Evolutionary conservation across 768 basidiomycete species (phyloP).

Genomic region (Candolleomyces aberdarensis): DNA sequence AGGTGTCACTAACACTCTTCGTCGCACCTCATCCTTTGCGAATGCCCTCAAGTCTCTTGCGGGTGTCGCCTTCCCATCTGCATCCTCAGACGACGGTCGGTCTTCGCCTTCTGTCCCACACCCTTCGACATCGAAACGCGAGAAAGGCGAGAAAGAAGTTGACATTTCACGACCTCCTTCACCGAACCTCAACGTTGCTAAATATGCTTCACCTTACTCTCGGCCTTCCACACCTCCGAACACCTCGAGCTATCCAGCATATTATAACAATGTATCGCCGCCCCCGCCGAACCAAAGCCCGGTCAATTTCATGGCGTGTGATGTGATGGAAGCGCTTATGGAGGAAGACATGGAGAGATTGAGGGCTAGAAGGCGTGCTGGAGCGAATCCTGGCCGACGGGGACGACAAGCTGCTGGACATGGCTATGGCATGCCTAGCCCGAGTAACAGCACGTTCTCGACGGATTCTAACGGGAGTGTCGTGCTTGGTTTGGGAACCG

Average conservation of each 20-base stretch:
- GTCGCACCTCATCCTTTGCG: slow-evolving; percentile 79
- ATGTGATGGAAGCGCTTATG: slow-evolving; percentile 86
- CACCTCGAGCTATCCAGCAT: slow-evolving; percentile 15
- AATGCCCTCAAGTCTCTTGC: slow-evolving; percentile 69
- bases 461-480: slow-evolving; percentile 69
- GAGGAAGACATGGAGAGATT: slow-evolving; percentile 95
- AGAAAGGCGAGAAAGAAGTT: slow-evolving; percentile 18
- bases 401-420: slow-evolving; percentile 28
- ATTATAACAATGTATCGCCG: slow-evolving; percentile 25
- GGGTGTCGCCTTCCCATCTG: slow-evolving; percentile 65
- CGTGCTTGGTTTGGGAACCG: slow-evolving; percentile 76
- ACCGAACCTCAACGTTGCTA: slow-evolving; percentile 73
- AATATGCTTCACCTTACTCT: slow-evolving; percentile 76
- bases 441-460: slow-evolving; percentile 75
- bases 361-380: slow-evolving; percentile 57
- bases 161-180: slow-evolving; percentile 70
- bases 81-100: slow-evolving; percentile 47
- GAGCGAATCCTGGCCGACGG: slow-evolving; percentile 38
- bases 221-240: slow-evolving; percentile 43
- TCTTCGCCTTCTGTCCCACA: slow-evolving; percentile 25
- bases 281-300: slow-evolving; percentile 25
- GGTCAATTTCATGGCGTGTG: slow-evolving; percentile 63
- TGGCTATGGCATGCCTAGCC: slow-evolving; percentile 45
- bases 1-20: slow-evolving; percentile 64
- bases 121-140: slow-evolving; percentile 11